Conservation (phyloP, 805 yeast species). For the Candida stauntonica region DNA sequence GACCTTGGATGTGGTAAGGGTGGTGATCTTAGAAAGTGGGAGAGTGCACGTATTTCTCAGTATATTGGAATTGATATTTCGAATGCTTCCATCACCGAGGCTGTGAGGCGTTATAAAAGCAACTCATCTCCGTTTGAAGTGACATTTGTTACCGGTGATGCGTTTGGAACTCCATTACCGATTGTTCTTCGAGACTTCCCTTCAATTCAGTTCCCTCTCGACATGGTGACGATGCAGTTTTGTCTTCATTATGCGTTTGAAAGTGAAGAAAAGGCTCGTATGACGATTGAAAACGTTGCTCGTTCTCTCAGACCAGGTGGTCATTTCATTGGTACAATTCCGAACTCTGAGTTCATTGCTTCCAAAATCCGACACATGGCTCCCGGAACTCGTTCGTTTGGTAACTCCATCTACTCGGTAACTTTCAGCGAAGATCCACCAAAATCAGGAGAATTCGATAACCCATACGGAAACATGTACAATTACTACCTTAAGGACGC, state of each 20-base stretch:
- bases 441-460: slow-evolving; percentile 63
- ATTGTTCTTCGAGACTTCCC: slow-evolving; percentile 65
- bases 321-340: slow-evolving; percentile 87
- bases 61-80: slow-evolving; percentile 91
- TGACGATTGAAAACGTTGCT: slow-evolving; percentile 69
- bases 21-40: slow-evolving; percentile 92
- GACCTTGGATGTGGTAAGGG: slow-evolving; percentile 98
- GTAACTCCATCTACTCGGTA: slow-evolving; percentile 79
- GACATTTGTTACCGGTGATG: slow-evolving; percentile 88
- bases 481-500: slow-evolving; percentile 85
- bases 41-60: slow-evolving; percentile 63
- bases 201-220: slow-evolving; percentile 71
- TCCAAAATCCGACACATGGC: slow-evolving; percentile 54
- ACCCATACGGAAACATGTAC: slow-evolving; percentile 82
- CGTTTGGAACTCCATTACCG: slow-evolving; percentile 69
- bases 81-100: slow-evolving; percentile 82
- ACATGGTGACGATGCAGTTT: slow-evolving; percentile 85
- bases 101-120: slow-evolving; percentile 60
- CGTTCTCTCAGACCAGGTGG: slow-evolving; percentile 79
- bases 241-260: slow-evolving; percentile 95
- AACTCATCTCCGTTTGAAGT: slow-evolving; percentile 67
- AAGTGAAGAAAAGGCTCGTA: slow-evolving; percentile 72
- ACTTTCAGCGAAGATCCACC: slow-evolving; percentile 78
- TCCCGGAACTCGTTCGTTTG: slow-evolving; percentile 63
- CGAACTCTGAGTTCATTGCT: slow-evolving; percentile 80